Percentiles rank a stretch among this genome's conserved stretches.
Evolutionary conservation across 176 grass and related monocot genomes (phyloP).

Genomic region (Saccharum spontaneum): DNA sequence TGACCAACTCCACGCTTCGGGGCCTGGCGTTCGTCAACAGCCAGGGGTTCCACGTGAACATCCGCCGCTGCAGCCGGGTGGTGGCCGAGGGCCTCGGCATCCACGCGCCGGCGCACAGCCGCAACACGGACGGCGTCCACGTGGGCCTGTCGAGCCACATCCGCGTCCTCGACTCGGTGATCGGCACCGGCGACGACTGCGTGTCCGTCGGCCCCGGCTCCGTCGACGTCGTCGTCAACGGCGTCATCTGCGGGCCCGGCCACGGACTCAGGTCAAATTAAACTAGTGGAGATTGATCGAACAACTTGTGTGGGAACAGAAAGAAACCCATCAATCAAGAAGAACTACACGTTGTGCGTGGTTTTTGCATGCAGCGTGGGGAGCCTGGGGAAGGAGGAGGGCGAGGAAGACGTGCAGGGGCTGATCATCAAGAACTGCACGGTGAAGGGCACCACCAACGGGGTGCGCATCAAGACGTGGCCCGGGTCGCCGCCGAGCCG

Average conservation of each 20-base stretch:
- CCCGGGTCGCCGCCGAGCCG: conserved; percentile 40
- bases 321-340: too few species aligned
- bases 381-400: conserved; percentile 45
- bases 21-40: conserved; percentile 37
- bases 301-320: too few species aligned
- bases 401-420: conserved; percentile 36
- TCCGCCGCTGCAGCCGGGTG: conserved; percentile 32
- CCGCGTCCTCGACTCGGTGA: conserved; percentile 19
- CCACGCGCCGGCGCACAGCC: conserved; percentile 40
- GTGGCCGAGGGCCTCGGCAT: conserved; percentile 30
- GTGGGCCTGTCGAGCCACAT: conserved; percentile 41
- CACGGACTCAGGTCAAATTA: conserved; percentile 66
- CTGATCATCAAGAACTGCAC: conserved; percentile 40
- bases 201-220: conserved; percentile 54
- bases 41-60: conserved; percentile 49
- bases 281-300: neutral
- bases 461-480: conserved; percentile 83
- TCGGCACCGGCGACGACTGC: conserved; percentile 76
- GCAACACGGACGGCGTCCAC: conserved; percentile 80
- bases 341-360: too few species aligned
- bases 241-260: conserved; percentile 57
- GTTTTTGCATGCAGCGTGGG: conserved; percentile 42
- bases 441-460: conserved; percentile 45
- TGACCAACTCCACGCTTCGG: conserved; percentile 33
- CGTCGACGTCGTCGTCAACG: conserved; percentile 26